Evolutionary conservation across 352 stramenopile genomes (phyloP), one percentile per base, ranked within the genome.

Genomic region (Elongisporangium prolatum): DNA sequence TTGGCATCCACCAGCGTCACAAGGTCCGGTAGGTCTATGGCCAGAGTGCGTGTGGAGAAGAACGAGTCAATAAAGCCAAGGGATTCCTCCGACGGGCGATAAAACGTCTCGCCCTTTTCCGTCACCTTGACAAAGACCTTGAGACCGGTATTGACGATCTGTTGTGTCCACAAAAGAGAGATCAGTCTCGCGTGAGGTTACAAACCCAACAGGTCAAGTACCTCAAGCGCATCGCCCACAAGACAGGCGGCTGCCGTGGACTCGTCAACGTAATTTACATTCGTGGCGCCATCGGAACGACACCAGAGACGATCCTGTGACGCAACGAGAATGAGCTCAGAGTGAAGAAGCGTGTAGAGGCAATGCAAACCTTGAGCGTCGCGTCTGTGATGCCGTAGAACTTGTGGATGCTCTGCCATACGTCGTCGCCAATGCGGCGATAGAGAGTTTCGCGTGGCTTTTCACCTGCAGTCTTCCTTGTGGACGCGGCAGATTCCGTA

Each of bases 81-180:
- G 22, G 79, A 89, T 50, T 98, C 91, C 56, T 96, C 86, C 0
- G 82, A 92, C 1, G 91, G 75, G 2, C 91, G 88, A 61, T 96
- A 97, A 57, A 84, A 90, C 11, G 78, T 79, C 52, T 91, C 74
- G 3, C 77, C 75, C 18, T 69, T 62, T 24, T 89, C 77, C 2
- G 71, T 84, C 28, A 85, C 66, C 52, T 95, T 96, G 14, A 84
- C 83, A 56, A 97, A 97, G 4, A 95, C 80, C 60, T 93, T 93
- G 54, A 97, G 82, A 5, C 91, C 91, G 49, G 88, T 96, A 65
- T 97, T 95, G n/a, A 98, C 84, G 59, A 98, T 90, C 80, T 97
- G 59, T 62, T 57, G 44, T 53, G 24, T 8, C 37, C 7, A 24
- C 21, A 37, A 20, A 64, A 37, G 54, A 11, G 0, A 16, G 2